Percentiles rank a stretch among this genome's conserved stretches.
These are phyloP conservation scores for Dactylella cylindrospora DNA, from an alignment of 2,329 filamentous ascomycete species.

Conservation along the genomic window DNA sequence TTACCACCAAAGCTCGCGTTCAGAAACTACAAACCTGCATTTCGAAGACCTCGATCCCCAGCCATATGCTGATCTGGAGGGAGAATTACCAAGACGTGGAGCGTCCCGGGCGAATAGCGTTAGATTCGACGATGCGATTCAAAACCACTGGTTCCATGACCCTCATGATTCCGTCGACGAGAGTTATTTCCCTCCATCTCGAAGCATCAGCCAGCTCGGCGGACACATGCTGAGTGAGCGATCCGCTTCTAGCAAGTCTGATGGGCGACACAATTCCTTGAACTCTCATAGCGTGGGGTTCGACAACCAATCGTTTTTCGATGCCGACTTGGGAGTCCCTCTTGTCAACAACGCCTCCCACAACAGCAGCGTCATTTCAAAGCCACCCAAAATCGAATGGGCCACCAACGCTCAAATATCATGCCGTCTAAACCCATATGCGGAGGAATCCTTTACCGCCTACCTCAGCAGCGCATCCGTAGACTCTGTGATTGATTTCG, in stretches of 20 bases:
- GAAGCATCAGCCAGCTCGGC: conserved; percentile 77
- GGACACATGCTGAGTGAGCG: conserved; percentile 83
- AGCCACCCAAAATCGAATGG: conserved; percentile 91
- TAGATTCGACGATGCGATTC: conserved; percentile 91
- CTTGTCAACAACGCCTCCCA: conserved; percentile 70
- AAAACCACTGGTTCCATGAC: conserved; percentile 82
- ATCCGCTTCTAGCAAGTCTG: conserved; percentile 73
- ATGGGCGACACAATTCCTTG: conserved; percentile 91
- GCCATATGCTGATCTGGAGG: conserved; percentile 76
- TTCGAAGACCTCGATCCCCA: conserved; percentile 87
- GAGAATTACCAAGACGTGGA: conserved; percentile 81
- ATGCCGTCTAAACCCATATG: conserved; percentile 84
- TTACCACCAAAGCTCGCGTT: conserved; percentile 39
- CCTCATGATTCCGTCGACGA: conserved; percentile 76
- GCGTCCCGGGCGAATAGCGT: conserved; percentile 95
- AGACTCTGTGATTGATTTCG: conserved; percentile 72
- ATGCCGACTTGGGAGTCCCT: conserved; percentile 63
- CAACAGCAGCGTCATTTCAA: conserved; percentile 76
- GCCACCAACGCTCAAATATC: conserved; percentile 91
- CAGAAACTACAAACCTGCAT: conserved; percentile 51
- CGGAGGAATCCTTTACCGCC: conserved; percentile 58
- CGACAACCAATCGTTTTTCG: conserved; percentile 66
- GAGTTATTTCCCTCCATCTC: conserved; percentile 64
- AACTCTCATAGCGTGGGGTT: conserved; percentile 73
- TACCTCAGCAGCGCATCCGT: conserved; percentile 82